Evolutionary conservation across 805 yeast species (phyloP), one percentile per base, ranked within the genome.

Genomic region (Saturnispora serradocipensis): DNA sequence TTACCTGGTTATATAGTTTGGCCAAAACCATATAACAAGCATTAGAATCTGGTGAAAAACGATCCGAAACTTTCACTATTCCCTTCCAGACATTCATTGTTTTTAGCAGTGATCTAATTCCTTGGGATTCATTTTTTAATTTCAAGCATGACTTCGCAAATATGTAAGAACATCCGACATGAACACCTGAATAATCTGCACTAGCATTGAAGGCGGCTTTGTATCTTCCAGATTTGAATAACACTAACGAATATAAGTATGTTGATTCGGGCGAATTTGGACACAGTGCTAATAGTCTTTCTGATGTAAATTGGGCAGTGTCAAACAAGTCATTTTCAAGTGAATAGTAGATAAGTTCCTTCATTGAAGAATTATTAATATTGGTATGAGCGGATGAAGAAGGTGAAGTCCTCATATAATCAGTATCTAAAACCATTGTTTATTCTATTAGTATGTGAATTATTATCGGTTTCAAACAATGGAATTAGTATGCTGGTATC

Each of bases 241-340:
- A 72, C 1, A 86, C 81, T 38, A 86, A 68, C 15, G 86, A 88
- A 61, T 86, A 82, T 39, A 89, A 69, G 64, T 88, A 86, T 4
- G 78, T 63, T 9, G 90, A 76, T 50, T 83, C 87, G 5, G 76
- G 64, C 55, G 79, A 76, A 38, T 72, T 65, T n/a, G 73, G 71
- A 45, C 74, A 74, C 11, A 40, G 35, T 8, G 96, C 88, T 34
- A 85, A 67, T 22, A 88, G 71, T 56, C 95, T 73, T 64, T 93
- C 98, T 16, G 89, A 80, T 4, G 91, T 82, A 67, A 93, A 88
- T 61, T 84, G 89, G 1, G 98, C 97, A 27, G 90, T 85, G 13
- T 72, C 68, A 44, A 77, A 69, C 54, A 86, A 74, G 61, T 82
- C 88, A 53, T 78, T 77, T 59, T 88, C 95, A 39, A 88, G 66